These are phyloP conservation scores for Eucalyptus regnans DNA, from an alignment of 345 rosid species.

Conservation along the genomic window DNA sequence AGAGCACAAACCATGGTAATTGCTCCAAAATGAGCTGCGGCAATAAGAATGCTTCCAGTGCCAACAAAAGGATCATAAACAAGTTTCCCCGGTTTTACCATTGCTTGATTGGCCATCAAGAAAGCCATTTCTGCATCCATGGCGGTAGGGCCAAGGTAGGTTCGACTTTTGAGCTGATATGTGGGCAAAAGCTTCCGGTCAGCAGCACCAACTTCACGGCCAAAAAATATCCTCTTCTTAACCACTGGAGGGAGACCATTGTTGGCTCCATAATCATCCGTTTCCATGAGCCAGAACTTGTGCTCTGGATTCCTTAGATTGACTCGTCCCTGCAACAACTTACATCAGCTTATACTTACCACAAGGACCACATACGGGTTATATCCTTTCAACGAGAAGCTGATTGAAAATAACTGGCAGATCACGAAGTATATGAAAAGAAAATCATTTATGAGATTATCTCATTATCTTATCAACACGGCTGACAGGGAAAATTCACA, in stretches of 20 bases:
- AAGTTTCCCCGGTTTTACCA: slow-evolving; percentile 66
- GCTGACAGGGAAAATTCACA: not conserved
- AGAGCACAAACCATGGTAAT: slow-evolving; percentile 60
- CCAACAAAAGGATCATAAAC: slow-evolving; percentile 96
- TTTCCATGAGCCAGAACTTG: slow-evolving; percentile 81
- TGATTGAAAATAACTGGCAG: not conserved
- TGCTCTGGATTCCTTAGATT: slow-evolving; percentile 64
- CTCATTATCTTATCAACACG: not conserved
- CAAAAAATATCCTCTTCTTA: slow-evolving; percentile 67
- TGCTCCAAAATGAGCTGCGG: slow-evolving; percentile 91
- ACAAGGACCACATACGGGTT: not conserved
- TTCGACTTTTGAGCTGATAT: slow-evolving; percentile 78
- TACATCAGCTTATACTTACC: not conserved
- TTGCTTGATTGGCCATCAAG: slow-evolving; percentile 95
- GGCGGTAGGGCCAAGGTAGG: slow-evolving; percentile 89
- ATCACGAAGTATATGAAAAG: not conserved
- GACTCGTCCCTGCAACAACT: slow-evolving; percentile 57
- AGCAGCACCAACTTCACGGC: slow-evolving; percentile 84
- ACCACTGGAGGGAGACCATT: slow-evolving; percentile 88
- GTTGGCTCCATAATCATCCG: slow-evolving; percentile 58
- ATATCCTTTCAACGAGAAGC: not conserved
- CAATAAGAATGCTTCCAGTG: slow-evolving; percentile 92
- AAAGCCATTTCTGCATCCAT: slow-evolving; percentile 99
- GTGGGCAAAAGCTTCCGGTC: slow-evolving; percentile 85
- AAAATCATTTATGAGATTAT: not conserved